phyloP scores from a whole-genome alignment of 2,329 filamentous ascomycete genomes.

The Verticillium albo-atrum region DNA sequence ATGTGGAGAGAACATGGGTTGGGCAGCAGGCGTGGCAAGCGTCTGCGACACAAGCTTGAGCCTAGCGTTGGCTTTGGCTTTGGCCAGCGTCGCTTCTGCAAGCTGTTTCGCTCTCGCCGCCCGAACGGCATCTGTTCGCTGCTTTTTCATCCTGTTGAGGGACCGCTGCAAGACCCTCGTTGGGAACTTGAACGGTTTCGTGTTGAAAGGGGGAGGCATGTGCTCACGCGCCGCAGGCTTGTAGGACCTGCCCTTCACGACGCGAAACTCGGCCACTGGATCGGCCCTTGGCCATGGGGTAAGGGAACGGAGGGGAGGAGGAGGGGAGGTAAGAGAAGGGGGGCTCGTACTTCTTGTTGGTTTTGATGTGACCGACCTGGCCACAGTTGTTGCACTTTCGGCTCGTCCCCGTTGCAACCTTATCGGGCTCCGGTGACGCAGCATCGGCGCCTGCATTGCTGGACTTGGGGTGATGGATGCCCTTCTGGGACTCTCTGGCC shows the following conservation, averaged over 20 bases:
- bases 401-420: constrained; percentile 62
- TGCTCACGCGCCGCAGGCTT: constrained; percentile 4
- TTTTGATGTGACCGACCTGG: constrained; percentile 96
- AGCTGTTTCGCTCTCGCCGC: constrained; percentile 3
- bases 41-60: background rate
- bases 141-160: constrained; percentile 5
- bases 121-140: background rate
- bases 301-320: constrained; percentile 10
- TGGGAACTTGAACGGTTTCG: background rate
- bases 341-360: constrained; percentile 84
- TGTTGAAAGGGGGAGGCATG: background rate
- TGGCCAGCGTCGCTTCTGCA: constrained; percentile 14
- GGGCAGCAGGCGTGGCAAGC: background rate
- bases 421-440: constrained; percentile 49
- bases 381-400: constrained; percentile 98
- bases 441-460: constrained; percentile 26
- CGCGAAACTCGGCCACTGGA: background rate
- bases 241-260: background rate
- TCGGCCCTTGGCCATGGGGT: constrained; percentile 15
- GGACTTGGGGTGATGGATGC: constrained; percentile 38
- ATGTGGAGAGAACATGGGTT: background rate
- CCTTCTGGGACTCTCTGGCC: constrained; percentile 87
- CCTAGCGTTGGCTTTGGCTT: constrained; percentile 1
- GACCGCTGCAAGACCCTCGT: background rate
- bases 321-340: constrained; percentile 15